Conservation (phyloP, 2,329 filamentous ascomycete genomes). For the Cucurbitaria berberidis region DNA sequence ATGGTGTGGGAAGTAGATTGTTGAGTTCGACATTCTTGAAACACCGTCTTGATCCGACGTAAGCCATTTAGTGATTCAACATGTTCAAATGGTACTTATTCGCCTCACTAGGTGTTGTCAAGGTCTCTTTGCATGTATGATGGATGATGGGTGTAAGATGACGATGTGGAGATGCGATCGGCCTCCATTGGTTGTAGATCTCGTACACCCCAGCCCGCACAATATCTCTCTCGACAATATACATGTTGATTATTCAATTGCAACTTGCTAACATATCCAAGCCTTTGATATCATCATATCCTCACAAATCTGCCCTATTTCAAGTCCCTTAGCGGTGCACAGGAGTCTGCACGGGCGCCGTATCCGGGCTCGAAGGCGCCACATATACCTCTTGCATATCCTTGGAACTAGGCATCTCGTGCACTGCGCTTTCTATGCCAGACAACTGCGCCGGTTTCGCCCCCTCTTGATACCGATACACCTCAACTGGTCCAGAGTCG, state of each 20-base stretch:
- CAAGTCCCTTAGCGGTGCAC: not conserved
- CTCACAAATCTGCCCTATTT: not conserved
- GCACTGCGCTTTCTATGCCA: slow-evolving; percentile 4
- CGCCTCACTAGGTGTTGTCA: no score
- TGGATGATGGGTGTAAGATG: no score
- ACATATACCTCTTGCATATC: not conserved
- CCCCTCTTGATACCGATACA: slow-evolving; percentile 1
- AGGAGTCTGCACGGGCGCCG: not conserved
- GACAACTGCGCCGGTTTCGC: slow-evolving; percentile 3
- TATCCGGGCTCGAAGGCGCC: not conserved
- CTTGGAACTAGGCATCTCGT: slow-evolving; percentile 1
- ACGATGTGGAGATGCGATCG: no score
- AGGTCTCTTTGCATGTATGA: no score
- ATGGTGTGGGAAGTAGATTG: not conserved
- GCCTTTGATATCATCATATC: not conserved
- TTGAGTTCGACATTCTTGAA: not conserved
- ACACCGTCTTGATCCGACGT: no score
- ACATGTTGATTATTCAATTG: no score
- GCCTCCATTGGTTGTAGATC: no score
- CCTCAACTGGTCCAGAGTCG: not conserved
- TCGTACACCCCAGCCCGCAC: no score
- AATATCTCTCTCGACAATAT: no score
- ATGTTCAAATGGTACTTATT: no score
- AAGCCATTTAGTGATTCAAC: no score
- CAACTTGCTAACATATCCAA: no score